phyloP scores from a whole-genome alignment of 73 alveolate genomes.

The Tetrahymena malaccensis region DNA sequence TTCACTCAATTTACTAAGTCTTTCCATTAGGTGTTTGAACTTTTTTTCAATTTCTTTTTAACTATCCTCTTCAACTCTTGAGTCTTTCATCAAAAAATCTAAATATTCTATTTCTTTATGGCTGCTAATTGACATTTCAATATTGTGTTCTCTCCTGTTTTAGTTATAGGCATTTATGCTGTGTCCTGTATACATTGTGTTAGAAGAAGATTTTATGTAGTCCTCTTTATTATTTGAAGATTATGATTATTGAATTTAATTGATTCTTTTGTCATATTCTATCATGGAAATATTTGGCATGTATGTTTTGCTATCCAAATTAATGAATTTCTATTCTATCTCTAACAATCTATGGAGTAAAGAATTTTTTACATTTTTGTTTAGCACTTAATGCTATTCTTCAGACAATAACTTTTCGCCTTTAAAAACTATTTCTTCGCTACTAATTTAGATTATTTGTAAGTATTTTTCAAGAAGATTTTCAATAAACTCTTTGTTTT shows the following conservation, averaged over 20 bases:
- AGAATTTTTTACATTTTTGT: not conserved
- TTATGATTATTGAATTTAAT: not conserved
- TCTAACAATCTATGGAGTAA: not conserved
- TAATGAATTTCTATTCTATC: not conserved
- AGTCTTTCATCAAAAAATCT: not conserved
- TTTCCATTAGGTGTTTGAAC: not conserved
- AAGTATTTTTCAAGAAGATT: not conserved
- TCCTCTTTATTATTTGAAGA: not conserved
- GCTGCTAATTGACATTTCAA: not conserved
- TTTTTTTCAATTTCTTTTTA: not conserved
- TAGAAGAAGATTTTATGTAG: not conserved
- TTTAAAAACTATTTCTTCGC: not conserved
- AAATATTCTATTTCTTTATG: not conserved
- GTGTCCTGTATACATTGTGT: not conserved
- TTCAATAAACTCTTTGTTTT: not conserved
- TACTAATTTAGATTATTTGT: not conserved
- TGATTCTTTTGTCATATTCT: not conserved
- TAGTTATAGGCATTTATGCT: not conserved
- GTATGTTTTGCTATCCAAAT: not conserved
- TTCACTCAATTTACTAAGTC: not conserved
- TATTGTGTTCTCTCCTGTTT: not conserved
- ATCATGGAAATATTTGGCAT: not conserved
- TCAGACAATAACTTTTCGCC: not conserved
- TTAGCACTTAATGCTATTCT: not conserved
- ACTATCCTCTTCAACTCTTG: not conserved